Evolutionary conservation across 2,329 filamentous ascomycete genomes (phyloP), one percentile per base, ranked within the genome.

Genomic region (Metarhizium brunneum): DNA sequence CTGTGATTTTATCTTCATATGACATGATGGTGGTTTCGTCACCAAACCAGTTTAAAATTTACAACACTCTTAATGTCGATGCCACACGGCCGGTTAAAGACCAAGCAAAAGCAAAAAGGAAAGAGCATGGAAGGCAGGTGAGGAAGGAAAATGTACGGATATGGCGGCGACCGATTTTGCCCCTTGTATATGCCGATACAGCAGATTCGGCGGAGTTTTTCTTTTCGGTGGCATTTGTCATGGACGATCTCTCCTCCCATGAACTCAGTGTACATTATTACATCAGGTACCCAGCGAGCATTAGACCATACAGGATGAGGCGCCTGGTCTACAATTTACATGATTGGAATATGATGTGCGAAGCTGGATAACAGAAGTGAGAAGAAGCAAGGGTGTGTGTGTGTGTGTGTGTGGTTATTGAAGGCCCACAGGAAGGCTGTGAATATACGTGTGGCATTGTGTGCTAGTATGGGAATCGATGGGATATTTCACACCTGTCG

Each of bases 191-290:
- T 65, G 65, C 64, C 61, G 64, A 62, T 53, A 57, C 53, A 63
- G 65, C 62, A 66, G 62, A 48, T 60, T 63, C 56, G 56, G 56
- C 57, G 50, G 59, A 56, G 53, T 58, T 58, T 58, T 29, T 53
- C 48, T 56, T 56, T 45, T 29, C 42, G 47, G 50, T 42, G 50
- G 52, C 36, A 50, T 54, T 54, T 54, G 42, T 58, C 56, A 60
- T 59, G 59, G 57, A 76, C 71, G 70, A 76, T 79, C 75, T 77
- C 77, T 78, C 74, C 76, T 77, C 77, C 70, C 68, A 71, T 73
- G 69, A 72, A 68, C 66, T 69, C 55, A 71, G 65, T 80, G 75
- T 79, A 80, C 71, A 77, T 71, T 78, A 77, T 71, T 77, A 78
- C 68, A 70, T 66, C 65, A 64, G 69, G 69, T 64, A 69, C 53